A percentile compares a stretch with the other conserved stretches of the same genome.
Evolutionary conservation across 1,284 basidiomycete species (phyloP).

Genomic region (Kalmanozyma brasiliensis): DNA sequence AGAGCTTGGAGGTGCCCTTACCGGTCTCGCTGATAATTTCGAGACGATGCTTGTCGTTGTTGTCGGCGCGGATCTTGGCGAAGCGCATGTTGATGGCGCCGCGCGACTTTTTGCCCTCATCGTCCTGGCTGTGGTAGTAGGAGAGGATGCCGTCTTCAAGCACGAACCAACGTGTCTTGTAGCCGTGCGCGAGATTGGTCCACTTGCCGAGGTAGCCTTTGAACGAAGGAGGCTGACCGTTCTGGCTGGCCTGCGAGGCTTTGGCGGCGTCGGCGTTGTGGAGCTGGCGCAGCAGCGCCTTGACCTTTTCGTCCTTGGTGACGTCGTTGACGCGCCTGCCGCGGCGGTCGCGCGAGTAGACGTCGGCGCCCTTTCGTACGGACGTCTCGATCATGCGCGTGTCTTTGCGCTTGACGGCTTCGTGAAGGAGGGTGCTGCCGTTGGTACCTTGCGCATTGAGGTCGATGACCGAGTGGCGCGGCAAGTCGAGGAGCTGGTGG

Average conservation of each 20-base stretch:
- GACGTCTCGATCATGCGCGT: conserved; percentile 83
- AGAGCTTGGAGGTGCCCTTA: conserved; percentile 79
- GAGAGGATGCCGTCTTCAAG: conserved; percentile 81
- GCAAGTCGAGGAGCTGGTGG: conserved; percentile 46
- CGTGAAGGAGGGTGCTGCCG: conserved; percentile 80
- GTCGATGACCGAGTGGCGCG: conserved; percentile 55
- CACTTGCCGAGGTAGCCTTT: conserved; percentile 77
- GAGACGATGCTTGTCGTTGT: conserved; percentile 78
- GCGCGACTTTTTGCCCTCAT: conserved; percentile 85
- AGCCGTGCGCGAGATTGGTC: conserved; percentile 88
- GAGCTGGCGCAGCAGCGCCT: conserved; percentile 82
- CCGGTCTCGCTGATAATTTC: conserved; percentile 76
- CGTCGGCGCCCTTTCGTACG: conserved; percentile 86
- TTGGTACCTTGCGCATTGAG: conserved; percentile 49
- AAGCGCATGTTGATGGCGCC: conserved; percentile 89
- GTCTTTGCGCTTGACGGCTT: conserved; percentile 85
- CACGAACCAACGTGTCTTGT: conserved; percentile 93
- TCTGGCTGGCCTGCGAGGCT: conserved; percentile 70
- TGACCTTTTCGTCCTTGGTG: conserved; percentile 79
- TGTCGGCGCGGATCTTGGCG: conserved; percentile 71
- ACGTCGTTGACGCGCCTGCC: conserved; percentile 81
- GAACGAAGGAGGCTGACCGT: conserved; percentile 59
- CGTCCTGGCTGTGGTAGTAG: conserved; percentile 88
- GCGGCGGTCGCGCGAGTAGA: conserved; percentile 83
- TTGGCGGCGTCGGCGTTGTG: conserved; percentile 59